Evolutionary conservation across 768 basidiomycete genomes (phyloP).

Genomic region (Xerocomellus intermedius): DNA sequence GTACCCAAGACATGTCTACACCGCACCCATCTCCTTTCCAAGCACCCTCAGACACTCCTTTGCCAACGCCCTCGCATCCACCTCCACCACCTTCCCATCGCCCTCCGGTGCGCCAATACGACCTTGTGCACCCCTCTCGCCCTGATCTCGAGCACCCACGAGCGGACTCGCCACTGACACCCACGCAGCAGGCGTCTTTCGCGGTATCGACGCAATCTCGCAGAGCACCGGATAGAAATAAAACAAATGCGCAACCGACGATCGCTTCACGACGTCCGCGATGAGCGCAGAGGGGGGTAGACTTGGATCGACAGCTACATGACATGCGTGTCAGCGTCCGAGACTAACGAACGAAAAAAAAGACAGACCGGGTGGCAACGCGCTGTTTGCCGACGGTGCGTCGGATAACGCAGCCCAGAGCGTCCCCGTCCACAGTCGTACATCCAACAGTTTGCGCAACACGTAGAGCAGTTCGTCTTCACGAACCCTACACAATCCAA

Average conservation of each 20-base stretch:
- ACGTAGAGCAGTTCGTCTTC: conserved; percentile 91
- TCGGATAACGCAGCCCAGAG: conserved; percentile 75
- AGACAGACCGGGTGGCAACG: conserved; percentile 58
- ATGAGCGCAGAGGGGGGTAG: conserved; percentile 55
- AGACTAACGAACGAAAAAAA: neutral
- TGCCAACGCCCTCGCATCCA: conserved; percentile 67
- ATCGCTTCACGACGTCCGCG: conserved; percentile 70
- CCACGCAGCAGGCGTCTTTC: conserved; percentile 69
- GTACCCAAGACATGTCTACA: conserved; percentile 12
- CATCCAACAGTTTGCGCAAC: conserved; percentile 67
- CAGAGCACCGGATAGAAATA: conserved; percentile 80
- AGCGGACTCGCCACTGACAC: conserved; percentile 29
- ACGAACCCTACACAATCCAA: conserved; percentile 50
- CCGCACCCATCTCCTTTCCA: conserved; percentile 70
- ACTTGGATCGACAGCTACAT: conserved; percentile 40
- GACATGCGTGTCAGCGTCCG: neutral
- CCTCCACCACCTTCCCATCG: conserved; percentile 37
- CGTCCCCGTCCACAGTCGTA: conserved; percentile 73
- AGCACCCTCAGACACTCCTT: conserved; percentile 65
- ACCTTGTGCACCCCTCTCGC: conserved; percentile 9
- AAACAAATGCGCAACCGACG: conserved; percentile 81
- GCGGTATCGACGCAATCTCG: conserved; percentile 72
- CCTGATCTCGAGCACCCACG: conserved; percentile 9
- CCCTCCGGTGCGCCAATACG: conserved; percentile 23
- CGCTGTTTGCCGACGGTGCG: conserved; percentile 54